These are phyloP conservation scores for Fusarium napiforme DNA, from an alignment of 2,329 filamentous ascomycete genomes.

Conservation along the genomic window DNA sequence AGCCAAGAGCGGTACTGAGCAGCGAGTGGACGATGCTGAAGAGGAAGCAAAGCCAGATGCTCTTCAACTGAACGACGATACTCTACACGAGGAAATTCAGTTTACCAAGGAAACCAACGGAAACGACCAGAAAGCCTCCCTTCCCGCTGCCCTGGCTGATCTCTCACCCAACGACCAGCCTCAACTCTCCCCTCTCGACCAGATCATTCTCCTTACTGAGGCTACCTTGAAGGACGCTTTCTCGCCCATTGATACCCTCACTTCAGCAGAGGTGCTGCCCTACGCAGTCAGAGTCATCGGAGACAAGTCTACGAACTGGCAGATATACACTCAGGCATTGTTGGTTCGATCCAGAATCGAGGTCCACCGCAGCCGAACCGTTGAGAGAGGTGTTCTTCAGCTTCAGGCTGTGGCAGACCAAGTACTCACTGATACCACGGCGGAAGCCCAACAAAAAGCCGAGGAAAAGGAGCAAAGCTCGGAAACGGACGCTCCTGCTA, in stretches of 20 bases:
- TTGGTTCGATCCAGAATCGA: conserved; percentile 92
- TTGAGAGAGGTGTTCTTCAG: conserved; percentile 90
- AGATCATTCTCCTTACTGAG: conserved; percentile 89
- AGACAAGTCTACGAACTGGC: conserved; percentile 95
- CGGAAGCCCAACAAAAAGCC: conserved; percentile 46
- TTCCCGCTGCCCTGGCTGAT: conserved; percentile 71
- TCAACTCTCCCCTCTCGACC: conserved; percentile 82
- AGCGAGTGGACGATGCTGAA: conserved; percentile 38
- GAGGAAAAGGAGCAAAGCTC: conserved; percentile 40
- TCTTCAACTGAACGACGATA: conserved; percentile 89
- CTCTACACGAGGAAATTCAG: conserved; percentile 85
- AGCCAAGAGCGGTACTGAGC: conserved; percentile 73
- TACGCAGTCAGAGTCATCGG: conserved; percentile 89
- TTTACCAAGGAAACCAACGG: conserved; percentile 70
- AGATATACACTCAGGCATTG: conserved; percentile 94
- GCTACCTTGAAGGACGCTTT: conserved; percentile 88
- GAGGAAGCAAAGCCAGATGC: conserved; percentile 67
- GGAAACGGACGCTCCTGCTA: conserved; percentile 55
- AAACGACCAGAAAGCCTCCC: conserved; percentile 49
- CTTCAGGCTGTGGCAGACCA: conserved; percentile 96
- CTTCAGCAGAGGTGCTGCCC: conserved; percentile 91
- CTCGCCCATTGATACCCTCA: conserved; percentile 84
- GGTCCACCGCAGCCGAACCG: conserved; percentile 83
- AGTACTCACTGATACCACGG: conserved; percentile 83
- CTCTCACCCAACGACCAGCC: conserved; percentile 85